Conservation (phyloP, 192 early-diverging fungal genomes). For the Entomortierella parvispora region DNA sequence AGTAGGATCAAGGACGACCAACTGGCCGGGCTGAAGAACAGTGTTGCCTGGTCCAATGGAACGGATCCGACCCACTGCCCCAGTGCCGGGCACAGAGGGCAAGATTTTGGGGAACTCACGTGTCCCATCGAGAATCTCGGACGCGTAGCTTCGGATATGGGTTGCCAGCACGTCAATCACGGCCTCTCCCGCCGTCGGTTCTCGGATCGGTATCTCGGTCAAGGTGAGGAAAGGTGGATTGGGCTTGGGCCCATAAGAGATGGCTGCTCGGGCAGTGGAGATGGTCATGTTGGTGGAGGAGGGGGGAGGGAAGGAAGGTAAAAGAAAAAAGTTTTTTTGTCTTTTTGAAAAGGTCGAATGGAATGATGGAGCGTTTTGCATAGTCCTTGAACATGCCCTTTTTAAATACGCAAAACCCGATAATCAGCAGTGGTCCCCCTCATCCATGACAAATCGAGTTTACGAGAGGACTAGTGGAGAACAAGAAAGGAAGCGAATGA, state of each 20-base stretch:
- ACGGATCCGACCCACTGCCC: slow-evolving; percentile 33
- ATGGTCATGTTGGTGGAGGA: neutral
- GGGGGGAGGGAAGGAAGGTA: no score
- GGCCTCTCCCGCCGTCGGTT: slow-evolving; percentile 27
- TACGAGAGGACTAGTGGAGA: no score
- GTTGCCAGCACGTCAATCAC: slow-evolving; percentile 48
- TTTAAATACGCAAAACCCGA: no score
- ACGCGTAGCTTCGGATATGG: slow-evolving; percentile 26
- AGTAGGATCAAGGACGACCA: slow-evolving; percentile 42
- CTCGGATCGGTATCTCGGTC: slow-evolving; percentile 19
- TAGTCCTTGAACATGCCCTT: no score
- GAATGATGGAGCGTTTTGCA: no score
- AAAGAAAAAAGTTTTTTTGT: no score
- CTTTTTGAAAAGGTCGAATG: no score
- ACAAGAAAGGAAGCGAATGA: no score
- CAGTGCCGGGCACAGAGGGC: slow-evolving; percentile 46
- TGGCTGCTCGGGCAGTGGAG: slow-evolving; percentile 3
- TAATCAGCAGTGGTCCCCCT: no score
- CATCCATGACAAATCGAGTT: no score
- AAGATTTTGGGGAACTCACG: slow-evolving; percentile 23
- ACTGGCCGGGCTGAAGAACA: slow-evolving; percentile 33
- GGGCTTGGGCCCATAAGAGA: slow-evolving; percentile 20
- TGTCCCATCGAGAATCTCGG: slow-evolving; percentile 21
- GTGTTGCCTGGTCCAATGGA: slow-evolving; percentile 23
- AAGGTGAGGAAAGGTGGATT: slow-evolving; percentile 7